phyloP scores from a whole-genome alignment of 305 asterid genomes.

The Fraxinus velutina region DNA sequence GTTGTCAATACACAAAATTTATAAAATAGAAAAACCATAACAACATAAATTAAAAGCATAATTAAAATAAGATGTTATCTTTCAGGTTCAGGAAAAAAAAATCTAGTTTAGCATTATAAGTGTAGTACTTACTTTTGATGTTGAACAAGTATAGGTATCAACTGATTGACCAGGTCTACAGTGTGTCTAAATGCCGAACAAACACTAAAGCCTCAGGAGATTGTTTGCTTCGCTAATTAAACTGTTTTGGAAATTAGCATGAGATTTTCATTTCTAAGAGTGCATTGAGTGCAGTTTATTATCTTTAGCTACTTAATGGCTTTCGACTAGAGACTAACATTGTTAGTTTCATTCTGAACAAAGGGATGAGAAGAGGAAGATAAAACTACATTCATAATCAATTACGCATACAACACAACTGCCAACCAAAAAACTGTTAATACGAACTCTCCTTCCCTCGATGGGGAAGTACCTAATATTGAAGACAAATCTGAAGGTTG shows the following conservation, averaged over 20 bases:
- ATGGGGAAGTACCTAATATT: neutral
- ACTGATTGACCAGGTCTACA: neutral
- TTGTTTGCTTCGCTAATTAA: neutral
- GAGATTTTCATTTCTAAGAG: neutral
- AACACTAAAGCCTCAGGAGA: neutral
- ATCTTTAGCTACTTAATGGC: neutral
- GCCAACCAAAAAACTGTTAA: neutral
- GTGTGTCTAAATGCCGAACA: neutral
- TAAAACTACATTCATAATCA: neutral
- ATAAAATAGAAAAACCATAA: constrained; percentile 9
- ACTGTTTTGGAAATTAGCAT: neutral
- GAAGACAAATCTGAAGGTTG: neutral
- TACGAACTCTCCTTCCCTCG: neutral
- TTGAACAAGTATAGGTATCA: neutral
- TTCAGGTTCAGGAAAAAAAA: neutral
- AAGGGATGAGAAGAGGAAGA: neutral
- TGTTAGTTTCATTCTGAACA: neutral
- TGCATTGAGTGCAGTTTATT: neutral
- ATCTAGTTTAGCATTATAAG: neutral
- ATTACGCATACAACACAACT: neutral
- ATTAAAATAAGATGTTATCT: neutral
- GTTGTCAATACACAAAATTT: constrained; percentile 11
- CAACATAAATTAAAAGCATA: neutral
- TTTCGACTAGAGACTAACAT: neutral
- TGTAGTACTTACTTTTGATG: neutral